Base-by-base conservation (phyloP, 1,284 basidiomycete species). In the Fistulinella cinereoalba region DNA sequence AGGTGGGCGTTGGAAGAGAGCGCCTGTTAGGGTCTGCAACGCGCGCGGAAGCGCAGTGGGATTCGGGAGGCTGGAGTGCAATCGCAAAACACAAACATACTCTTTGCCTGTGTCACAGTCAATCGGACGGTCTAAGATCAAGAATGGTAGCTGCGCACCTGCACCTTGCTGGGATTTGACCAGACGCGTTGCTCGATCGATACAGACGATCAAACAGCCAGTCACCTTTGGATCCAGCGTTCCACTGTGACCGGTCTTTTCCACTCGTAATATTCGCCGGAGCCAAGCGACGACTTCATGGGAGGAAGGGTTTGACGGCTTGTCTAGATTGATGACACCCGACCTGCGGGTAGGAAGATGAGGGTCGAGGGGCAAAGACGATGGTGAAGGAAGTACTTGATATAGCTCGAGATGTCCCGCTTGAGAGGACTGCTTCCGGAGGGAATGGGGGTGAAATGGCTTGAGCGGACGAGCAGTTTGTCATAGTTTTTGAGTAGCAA, bases 221-320 rank as follows among this genome's bases (percentile, higher is more conserved):
- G 97, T 99, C 54, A 99, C 97, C 71, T 99, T 99, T 43, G 97
- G 97, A 71, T 99, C 97, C 46, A 99, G 82, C 37, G 96, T 99
- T 56, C 95, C 94, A 55, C 92, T 95, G 73, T 97, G 95, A 43
- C 96, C 97, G 0, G 97, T 99, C 75, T 99, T 99, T 71, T 99
- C 96, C 28, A 91, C 91, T 23, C 96, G 85, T 43, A 99, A 72
- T 57, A 99, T 99, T 23, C 97, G 83, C 59, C 96, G 82, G 55
- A 99, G 74, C 97, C 97, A 99, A 15, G 97, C 97, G 55, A 99
- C 97, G 47, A 99, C 97, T 77, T 99, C 97, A 73, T 99, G 97
- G n/a, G 96, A 98, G 5, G 97, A 99, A 8, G 97, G 97, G 73
- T 99, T 99, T 40, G 96, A 98, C 22, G 97, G 97, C 70, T 99